Base-by-base conservation (phyloP, 164 flowering plant species). In the Brasenia schreberi region DNA sequence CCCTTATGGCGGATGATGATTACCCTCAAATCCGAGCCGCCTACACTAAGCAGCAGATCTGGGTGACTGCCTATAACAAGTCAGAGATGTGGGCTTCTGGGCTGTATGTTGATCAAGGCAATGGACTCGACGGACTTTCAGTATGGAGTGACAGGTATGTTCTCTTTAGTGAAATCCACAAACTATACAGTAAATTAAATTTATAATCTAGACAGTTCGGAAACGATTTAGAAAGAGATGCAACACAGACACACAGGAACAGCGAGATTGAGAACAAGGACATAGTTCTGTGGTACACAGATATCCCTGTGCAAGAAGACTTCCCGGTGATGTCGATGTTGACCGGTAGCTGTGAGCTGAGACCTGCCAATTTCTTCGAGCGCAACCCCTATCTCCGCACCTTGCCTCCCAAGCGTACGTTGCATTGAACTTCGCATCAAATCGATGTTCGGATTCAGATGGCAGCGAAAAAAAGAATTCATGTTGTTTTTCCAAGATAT, bases 291-390 rank as follows among this genome's bases (percentile, higher is more conserved):
- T 89, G 96, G 92, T 83, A 89, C 71, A 82, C 86, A 2, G 44
- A 88, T 67, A 64, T 84, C 42, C 96, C 96, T 0, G 82, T 85
- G 70, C 92, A 89, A 74, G 95, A 88, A 71, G 96, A 89, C 61
- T 89, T 74, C 58, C 92, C 96, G 0, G 71, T 85, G 49, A 88
- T 88, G 95, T 87, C 95, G 0, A 83, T 88, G 0, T 79, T 89
- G n/a, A 71, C 85, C 0, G 72, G 87, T 0, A 85, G 90, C 77
- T 89, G 87, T 59, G 90, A 82, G 62, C 62, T 89, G 44, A 85
- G 85, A 79, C 95, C 92, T 0, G 85, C 77, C 4, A 88, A 87
- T 67, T 89, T 89, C 83, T 89, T 87, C 42, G 86, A 89, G 60
- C 76, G 81, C 60, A 86, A 89, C 69, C 93, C 91, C 0, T 83